These are phyloP conservation scores for Termitomyces heimii DNA, from an alignment of 768 basidiomycete genomes.

Conservation along the genomic window DNA sequence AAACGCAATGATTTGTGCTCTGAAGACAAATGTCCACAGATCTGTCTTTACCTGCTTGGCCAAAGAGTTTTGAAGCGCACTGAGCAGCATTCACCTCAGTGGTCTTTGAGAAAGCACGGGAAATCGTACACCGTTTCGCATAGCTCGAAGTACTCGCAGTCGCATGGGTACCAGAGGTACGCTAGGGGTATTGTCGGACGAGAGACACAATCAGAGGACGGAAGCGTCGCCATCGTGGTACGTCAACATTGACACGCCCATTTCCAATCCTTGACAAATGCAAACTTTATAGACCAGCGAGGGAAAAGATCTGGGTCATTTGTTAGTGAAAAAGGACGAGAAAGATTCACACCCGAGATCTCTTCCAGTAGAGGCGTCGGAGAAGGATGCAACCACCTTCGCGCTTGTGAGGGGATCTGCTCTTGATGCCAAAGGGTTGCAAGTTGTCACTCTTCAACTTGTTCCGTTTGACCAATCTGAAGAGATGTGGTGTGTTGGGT, in stretches of 20 bases:
- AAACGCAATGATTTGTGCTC: conserved; percentile 1
- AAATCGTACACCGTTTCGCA: conserved; percentile 19
- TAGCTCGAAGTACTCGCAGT: background rate
- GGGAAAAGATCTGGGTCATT: conserved; percentile 12
- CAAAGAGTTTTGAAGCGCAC: background rate
- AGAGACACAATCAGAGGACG: conserved; percentile 20
- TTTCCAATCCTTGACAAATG: background rate
- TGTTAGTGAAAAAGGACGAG: conserved; percentile 10
- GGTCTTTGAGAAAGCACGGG: conserved; percentile 9
- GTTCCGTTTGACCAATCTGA: conserved; percentile 24
- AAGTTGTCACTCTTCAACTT: conserved; percentile 35
- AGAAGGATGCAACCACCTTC: conserved; percentile 30
- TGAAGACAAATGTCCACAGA: background rate
- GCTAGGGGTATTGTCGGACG: background rate
- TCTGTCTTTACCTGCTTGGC: background rate
- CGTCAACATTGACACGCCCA: conserved; percentile 9
- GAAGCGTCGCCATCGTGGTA: conserved; percentile 46
- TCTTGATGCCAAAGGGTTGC: conserved; percentile 5
- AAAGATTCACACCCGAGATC: background rate
- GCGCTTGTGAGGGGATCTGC: background rate
- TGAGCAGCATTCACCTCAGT: background rate
- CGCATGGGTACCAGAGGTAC: conserved; percentile 3
- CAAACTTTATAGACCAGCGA: conserved; percentile 1
- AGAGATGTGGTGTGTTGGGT: conserved; percentile 41
- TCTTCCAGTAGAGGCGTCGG: conserved; percentile 44